Conservation (phyloP, 2,329 filamentous ascomycete genomes). For the Teratosphaeria nubilosa region DNA sequence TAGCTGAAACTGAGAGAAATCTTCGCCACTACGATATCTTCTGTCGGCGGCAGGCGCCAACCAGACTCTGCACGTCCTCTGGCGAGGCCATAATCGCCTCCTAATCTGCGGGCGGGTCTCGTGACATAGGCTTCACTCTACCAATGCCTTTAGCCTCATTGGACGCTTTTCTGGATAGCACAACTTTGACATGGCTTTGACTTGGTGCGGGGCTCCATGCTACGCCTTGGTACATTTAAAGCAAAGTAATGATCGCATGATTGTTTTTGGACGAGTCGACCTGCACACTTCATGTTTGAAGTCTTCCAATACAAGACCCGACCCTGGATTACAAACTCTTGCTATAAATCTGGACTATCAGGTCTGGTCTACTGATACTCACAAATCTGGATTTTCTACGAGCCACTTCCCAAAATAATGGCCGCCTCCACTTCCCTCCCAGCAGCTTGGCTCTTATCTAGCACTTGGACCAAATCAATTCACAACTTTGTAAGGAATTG, state of each 20-base stretch:
- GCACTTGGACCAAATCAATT: not conserved
- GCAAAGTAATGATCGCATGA: not conserved
- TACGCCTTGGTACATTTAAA: too few relatives aligned
- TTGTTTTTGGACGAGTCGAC: not conserved
- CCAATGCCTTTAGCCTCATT: not conserved
- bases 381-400: not conserved
- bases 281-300: not conserved
- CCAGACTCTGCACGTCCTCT: too few relatives aligned
- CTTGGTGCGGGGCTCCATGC: not conserved
- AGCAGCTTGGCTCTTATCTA: not conserved
- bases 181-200: not conserved
- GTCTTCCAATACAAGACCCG: not conserved
- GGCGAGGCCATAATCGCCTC: too few relatives aligned
- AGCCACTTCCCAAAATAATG: not conserved
- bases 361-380: not conserved
- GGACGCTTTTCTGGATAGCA: not conserved
- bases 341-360: not conserved
- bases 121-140: not conserved
- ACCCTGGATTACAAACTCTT: not conserved
- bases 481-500: not conserved
- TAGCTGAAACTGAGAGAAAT: too few relatives aligned
- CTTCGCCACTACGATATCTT: too few relatives aligned
- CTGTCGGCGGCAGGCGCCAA: too few relatives aligned
- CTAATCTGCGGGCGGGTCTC: not conserved
- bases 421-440: not conserved